phyloP scores from a whole-genome alignment of 2,329 filamentous ascomycete genomes.

The Colletotrichum noveboracense region DNA sequence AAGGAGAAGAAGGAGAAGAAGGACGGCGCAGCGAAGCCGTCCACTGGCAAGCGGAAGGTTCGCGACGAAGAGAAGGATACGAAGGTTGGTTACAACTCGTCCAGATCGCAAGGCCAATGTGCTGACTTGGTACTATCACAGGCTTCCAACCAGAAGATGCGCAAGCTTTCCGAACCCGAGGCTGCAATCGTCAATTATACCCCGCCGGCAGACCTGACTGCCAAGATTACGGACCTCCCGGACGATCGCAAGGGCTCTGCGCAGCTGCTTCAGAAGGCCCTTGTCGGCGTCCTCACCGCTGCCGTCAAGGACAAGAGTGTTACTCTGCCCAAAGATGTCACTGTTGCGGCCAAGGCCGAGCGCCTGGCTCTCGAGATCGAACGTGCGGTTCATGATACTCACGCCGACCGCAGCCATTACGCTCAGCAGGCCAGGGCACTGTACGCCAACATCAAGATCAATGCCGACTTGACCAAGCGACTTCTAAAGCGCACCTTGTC shows the following conservation, averaged over 20 bases:
- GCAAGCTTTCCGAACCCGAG: slow-evolving; percentile 60
- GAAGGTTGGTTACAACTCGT: slow-evolving; percentile 46
- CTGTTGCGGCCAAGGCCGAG: slow-evolving; percentile 69
- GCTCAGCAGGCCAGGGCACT: slow-evolving; percentile 74
- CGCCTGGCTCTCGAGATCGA: slow-evolving; percentile 81
- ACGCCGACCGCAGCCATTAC: slow-evolving; percentile 58
- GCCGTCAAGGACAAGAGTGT: slow-evolving; percentile 72
- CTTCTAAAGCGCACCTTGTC: slow-evolving; percentile 76
- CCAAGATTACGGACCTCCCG: slow-evolving; percentile 60
- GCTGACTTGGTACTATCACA: slow-evolving; percentile 26
- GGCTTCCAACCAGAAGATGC: slow-evolving; percentile 51
- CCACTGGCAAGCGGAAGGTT: slow-evolving; percentile 60
- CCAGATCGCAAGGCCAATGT: neutral
- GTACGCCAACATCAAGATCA: slow-evolving; percentile 87
- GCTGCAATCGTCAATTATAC: slow-evolving; percentile 45
- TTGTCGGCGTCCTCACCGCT: slow-evolving; percentile 68
- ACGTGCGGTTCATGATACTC: slow-evolving; percentile 66
- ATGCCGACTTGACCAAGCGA: slow-evolving; percentile 76
- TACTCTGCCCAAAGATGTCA: slow-evolving; percentile 66
- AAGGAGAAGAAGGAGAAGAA: slow-evolving; percentile 55
- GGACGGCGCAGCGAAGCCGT: slow-evolving; percentile 44
- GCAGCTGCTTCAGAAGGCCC: slow-evolving; percentile 72
- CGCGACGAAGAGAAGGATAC: slow-evolving; percentile 58
- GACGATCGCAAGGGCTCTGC: slow-evolving; percentile 72
- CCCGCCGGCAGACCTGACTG: slow-evolving; percentile 56